A percentile compares a stretch with the other conserved stretches of the same genome.
These are phyloP conservation scores for Calonectria henricotiae DNA, from an alignment of 2,329 filamentous ascomycete species.

Conservation along the genomic window DNA sequence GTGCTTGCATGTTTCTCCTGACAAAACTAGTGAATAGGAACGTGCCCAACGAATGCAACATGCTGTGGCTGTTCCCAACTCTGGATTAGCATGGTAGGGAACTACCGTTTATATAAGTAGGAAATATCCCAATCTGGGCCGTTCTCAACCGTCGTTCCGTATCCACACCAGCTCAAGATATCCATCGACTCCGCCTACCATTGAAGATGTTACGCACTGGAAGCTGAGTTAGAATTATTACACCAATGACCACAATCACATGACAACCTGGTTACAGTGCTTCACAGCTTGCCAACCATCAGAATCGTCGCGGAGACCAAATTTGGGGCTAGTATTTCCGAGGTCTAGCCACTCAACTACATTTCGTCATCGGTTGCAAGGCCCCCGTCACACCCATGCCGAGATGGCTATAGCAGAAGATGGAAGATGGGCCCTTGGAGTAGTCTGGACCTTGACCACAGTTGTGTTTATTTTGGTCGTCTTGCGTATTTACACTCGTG, in stretches of 20 bases:
- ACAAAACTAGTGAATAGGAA: neutral
- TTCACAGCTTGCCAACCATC: too few species aligned
- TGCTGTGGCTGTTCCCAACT: too few species aligned
- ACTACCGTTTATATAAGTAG: neutral
- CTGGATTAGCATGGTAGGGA: neutral
- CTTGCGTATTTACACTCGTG: conserved; percentile 4
- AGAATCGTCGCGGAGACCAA: neutral
- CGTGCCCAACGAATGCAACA: neutral
- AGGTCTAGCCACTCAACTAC: too few species aligned
- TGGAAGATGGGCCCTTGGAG: neutral
- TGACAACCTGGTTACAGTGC: neutral
- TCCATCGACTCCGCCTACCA: neutral
- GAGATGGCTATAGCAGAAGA: neutral
- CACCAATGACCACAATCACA: neutral
- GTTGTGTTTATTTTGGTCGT: neutral
- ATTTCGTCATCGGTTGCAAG: neutral
- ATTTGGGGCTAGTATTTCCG: too few species aligned
- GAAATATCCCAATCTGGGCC: neutral
- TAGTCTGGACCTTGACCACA: conserved; percentile 7
- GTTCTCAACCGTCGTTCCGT: neutral
- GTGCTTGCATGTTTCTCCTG: neutral
- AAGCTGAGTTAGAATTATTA: too few species aligned
- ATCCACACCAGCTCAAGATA: neutral
- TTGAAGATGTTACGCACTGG: neutral
- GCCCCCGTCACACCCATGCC: neutral